Percentiles rank a stretch among this genome's conserved stretches.
Evolutionary conservation across 2,329 filamentous ascomycete genomes (phyloP).

Genomic region (Cladosporium sp.): DNA sequence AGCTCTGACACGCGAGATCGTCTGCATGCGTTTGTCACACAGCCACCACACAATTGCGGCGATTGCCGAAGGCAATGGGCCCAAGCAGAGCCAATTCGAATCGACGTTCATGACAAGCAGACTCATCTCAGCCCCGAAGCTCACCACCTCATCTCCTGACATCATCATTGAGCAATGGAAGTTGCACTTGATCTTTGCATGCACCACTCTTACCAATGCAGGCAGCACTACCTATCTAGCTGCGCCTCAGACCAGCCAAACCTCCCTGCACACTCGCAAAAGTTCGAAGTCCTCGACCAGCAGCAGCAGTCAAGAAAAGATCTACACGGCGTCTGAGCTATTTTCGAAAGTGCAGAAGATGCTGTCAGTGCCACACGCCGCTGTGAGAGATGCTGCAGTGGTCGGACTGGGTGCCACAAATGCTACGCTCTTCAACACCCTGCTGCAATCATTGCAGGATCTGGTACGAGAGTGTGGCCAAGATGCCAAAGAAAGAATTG

Average conservation of each 20-base stretch:
- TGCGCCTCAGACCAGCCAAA: constrained; percentile 41
- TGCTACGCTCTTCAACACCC: constrained; percentile 82
- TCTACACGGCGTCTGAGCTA: constrained; percentile 80
- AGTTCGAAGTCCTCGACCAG: constrained; percentile 67
- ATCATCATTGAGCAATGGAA: constrained; percentile 97
- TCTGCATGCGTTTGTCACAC: constrained; percentile 86
- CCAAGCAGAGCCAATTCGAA: constrained; percentile 24
- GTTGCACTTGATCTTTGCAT: constrained; percentile 92
- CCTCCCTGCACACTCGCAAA: constrained; percentile 72
- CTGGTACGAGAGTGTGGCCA: constrained; percentile 83
- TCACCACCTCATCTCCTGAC: constrained; percentile 63
- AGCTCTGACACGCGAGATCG: constrained; percentile 81
- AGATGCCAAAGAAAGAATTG: constrained; percentile 76
- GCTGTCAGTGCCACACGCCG: constrained; percentile 71
- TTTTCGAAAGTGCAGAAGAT: constrained; percentile 91
- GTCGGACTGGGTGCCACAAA: constrained; percentile 92
- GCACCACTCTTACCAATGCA: constrained; percentile 80
- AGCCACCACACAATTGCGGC: constrained; percentile 83
- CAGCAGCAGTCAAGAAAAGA: constrained; percentile 60
- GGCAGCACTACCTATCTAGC: constrained; percentile 52
- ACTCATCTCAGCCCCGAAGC: constrained; percentile 47
- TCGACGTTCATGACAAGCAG: constrained; percentile 38
- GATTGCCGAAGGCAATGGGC: constrained; percentile 67
- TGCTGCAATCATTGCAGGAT: constrained; percentile 85
- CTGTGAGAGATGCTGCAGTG: constrained; percentile 85